These are phyloP conservation scores for Aspergillus bridgeri DNA, from an alignment of 495 filamentous ascomycete species.

Conservation along the genomic window DNA sequence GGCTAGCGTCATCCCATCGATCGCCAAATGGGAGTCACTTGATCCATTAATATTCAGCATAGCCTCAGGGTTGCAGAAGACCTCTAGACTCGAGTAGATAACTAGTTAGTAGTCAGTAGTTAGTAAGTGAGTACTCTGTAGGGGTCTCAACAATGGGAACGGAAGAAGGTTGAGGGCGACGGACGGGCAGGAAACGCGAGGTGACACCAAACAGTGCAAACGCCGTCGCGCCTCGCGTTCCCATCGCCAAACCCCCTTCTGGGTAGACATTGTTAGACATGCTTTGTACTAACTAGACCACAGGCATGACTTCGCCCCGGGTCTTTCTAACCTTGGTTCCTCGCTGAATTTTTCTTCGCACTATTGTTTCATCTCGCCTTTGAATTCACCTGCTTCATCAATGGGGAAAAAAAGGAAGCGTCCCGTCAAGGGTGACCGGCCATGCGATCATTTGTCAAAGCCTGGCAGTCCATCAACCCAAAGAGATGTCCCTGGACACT, in stretches of 20 bases:
- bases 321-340: background rate
- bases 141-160: too few species aligned
- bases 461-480: constrained; percentile 17
- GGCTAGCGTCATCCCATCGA: background rate
- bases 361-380: background rate
- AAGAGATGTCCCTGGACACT: constrained; percentile 9
- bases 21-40: background rate
- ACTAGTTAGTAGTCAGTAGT: too few species aligned
- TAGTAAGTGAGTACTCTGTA: too few species aligned
- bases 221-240: background rate
- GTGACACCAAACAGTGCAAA: background rate
- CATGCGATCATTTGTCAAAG: constrained; percentile 17
- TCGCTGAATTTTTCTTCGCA: background rate
- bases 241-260: background rate
- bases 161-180: too few species aligned
- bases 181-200: constrained; percentile 7
- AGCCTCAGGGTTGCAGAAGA: too few species aligned
- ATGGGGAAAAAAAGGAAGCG: constrained; percentile 49
- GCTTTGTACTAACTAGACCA: background rate
- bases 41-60: background rate
- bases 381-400: background rate
- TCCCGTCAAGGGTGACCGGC: constrained; percentile 30
- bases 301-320: background rate
- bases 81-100: too few species aligned
- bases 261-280: too few species aligned